Base-by-base conservation (phyloP, 2,329 filamentous ascomycete species). In the Ceratocystis ficicola region DNA sequence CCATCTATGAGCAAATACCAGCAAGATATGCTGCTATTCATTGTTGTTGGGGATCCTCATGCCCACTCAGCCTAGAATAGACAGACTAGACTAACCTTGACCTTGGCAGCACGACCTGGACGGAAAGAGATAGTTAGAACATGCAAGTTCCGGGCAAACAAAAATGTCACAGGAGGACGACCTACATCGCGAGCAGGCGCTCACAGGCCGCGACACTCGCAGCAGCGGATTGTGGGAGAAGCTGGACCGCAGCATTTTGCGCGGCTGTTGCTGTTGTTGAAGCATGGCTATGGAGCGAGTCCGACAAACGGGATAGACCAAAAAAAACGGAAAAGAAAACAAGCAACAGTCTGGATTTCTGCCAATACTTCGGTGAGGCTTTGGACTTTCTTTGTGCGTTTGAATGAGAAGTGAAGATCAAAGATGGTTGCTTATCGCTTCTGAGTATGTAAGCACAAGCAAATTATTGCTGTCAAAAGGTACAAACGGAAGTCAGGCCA, bases 71-170 rank as follows among this genome's bases (percentile, higher is more conserved):
- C 15, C 44, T 20, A 41, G 10, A 41, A 41, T 41, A 41, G 44
- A 20, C 44, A n/a, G n/a, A 50, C 69, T 72, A 73, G n/a, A 50
- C 69, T 72, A 73, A 87, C 85, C 81, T 95, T 96, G 74, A 97
- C 91, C 78, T 99, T 99, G 65, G 93, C 92, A 68, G 87, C 84
- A 68, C 94, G 89, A 78, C 84, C 84, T 85, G 65, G n/a, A 36
- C 62, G 7, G 15, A 44, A 57, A 15, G 50, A 55, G 25, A 12
- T 17, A 15, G 60, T 55, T n/a, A 60, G 65, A 15, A 2, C 17
- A 52, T 28, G 28, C 32, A 32, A 44, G 17, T 15, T 3, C 28
- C 36, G 32, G 50, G 32, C 44, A 57, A 44, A 60, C 28, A 46
- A 57, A 6, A 50, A 60, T n/a, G 41, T 46, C 17, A 57, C 5